Evolutionary conservation across 306 rosid genomes (phyloP).

Genomic region (Luffa aegyptiaca): DNA sequence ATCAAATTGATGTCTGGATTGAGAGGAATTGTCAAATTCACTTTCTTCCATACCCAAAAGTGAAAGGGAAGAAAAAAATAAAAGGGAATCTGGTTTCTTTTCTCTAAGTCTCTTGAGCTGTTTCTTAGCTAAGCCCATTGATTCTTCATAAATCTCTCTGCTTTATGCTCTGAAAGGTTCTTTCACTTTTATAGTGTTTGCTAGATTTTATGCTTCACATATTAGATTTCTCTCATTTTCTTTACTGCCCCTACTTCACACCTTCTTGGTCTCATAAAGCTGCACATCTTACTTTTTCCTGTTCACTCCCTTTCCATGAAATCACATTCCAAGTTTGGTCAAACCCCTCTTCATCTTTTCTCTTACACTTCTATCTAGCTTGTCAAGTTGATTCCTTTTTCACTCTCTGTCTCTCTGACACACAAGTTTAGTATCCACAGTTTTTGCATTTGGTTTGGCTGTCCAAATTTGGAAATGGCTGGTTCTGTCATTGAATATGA

Average conservation of each 20-base stretch:
- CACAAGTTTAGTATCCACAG: conserved; percentile 26
- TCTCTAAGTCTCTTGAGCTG: conserved; percentile 47
- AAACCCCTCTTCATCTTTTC: conserved; percentile 59
- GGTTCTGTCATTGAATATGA: conserved; percentile 44
- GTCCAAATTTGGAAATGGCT: conserved; percentile 46
- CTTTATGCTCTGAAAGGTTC: conserved; percentile 97
- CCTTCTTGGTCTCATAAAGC: conserved; percentile 69
- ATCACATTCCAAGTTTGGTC: conserved; percentile 61
- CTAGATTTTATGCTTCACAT: conserved; percentile 53
- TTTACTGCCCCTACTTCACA: conserved; percentile 41
- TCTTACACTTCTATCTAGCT: conserved; percentile 24
- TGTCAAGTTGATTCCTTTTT: neutral
- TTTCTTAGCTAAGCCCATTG: conserved; percentile 47
- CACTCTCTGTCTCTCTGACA: conserved; percentile 17
- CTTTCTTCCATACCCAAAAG: conserved; percentile 30
- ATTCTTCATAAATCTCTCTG: conserved; percentile 25
- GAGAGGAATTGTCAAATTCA: conserved; percentile 24
- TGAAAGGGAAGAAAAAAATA: neutral
- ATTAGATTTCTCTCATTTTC: conserved; percentile 32
- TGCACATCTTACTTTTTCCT: conserved; percentile 56
- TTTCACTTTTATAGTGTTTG: conserved; percentile 26
- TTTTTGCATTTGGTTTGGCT: conserved; percentile 14
- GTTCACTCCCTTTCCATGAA: conserved; percentile 71
- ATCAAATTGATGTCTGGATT: conserved; percentile 17
- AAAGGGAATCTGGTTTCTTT: conserved; percentile 91